These are phyloP conservation scores for Sporothrix mexicana DNA, from an alignment of 2,329 filamentous ascomycete species.

Conservation along the genomic window DNA sequence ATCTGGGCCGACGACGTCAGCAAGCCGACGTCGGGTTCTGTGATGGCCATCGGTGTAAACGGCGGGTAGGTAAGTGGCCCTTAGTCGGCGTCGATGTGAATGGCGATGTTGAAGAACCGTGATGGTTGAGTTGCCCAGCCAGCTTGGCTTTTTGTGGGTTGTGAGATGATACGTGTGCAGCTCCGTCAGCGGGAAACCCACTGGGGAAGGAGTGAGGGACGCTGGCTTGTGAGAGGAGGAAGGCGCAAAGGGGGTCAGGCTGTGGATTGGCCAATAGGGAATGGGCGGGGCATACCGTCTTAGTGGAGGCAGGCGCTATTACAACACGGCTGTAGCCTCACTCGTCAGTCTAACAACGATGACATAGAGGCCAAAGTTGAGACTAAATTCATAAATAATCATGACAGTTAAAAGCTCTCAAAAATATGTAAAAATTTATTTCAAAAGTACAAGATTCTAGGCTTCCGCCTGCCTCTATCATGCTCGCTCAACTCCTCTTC, in stretches of 20 bases:
- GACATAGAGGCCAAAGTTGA: too few species aligned
- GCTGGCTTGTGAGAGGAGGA: not conserved
- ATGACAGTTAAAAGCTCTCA: too few species aligned
- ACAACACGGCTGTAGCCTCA: slow-evolving; percentile 16
- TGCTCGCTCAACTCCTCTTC: not conserved
- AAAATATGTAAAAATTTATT: not conserved
- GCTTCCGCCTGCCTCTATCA: not conserved
- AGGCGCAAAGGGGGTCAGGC: not conserved
- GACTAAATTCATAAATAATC: too few species aligned
- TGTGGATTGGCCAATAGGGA: slow-evolving; percentile 24
- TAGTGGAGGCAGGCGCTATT: slow-evolving; percentile 13
- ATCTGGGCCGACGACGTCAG: slow-evolving; percentile 60
- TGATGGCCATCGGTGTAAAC: slow-evolving; percentile 43
- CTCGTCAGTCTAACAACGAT: too few species aligned
- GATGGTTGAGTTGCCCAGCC: not conserved
- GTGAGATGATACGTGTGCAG: slow-evolving; percentile 31
- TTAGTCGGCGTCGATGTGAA: not conserved
- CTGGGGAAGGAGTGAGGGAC: not conserved
- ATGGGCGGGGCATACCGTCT: not conserved
- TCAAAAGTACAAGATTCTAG: too few species aligned
- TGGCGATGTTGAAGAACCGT: not conserved
- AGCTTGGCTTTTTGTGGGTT: not conserved
- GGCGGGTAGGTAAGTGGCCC: not conserved
- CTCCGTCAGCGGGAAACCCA: slow-evolving; percentile 14
- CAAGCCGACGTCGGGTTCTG: slow-evolving; percentile 51